phyloP scores from a whole-genome alignment of 106 monocot genomes.

The Iris macrosiphon region DNA sequence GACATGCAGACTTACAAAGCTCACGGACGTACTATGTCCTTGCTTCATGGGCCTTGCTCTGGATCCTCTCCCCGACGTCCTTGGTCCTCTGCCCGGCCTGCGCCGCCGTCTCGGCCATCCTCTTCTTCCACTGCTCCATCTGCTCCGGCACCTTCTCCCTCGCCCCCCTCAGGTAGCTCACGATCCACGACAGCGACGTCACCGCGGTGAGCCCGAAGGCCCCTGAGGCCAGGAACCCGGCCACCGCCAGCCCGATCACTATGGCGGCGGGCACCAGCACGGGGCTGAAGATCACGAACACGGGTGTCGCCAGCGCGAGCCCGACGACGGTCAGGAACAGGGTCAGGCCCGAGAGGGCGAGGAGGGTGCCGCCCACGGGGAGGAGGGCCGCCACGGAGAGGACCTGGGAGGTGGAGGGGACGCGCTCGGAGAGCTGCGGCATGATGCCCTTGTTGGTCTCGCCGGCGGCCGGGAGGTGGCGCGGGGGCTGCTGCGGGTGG shows the following conservation, averaged over 20 bases:
- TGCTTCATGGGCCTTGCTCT: constrained; percentile 11
- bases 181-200: constrained; percentile 32
- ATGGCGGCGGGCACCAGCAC: constrained; percentile 41
- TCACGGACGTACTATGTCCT: neutral
- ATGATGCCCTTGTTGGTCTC: constrained; percentile 1
- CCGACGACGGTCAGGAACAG: constrained; percentile 34
- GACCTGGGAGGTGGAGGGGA: constrained; percentile 23
- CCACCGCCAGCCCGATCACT: constrained; percentile 32
- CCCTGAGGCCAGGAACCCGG: constrained; percentile 47
- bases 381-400: constrained; percentile 33
- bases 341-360: constrained; percentile 30
- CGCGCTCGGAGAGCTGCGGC: constrained; percentile 10
- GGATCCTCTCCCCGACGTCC: constrained; percentile 13
- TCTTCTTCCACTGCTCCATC: constrained; percentile 18
- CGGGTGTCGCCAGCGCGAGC: constrained; percentile 36
- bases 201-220: constrained; percentile 45
- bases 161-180: neutral
- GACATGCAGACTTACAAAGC: too few species aligned
- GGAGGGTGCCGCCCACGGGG: constrained; percentile 53
- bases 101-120: constrained; percentile 23
- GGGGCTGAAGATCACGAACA: constrained; percentile 58
- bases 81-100: constrained; percentile 24
- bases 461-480: neutral
- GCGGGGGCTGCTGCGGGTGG: neutral
- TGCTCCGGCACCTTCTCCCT: constrained; percentile 9